A percentile compares a stretch with the other conserved stretches of the same genome.
phyloP scores from a whole-genome alignment of 1,139 yeast species.

The Scheffersomyces segobiensis region DNA sequence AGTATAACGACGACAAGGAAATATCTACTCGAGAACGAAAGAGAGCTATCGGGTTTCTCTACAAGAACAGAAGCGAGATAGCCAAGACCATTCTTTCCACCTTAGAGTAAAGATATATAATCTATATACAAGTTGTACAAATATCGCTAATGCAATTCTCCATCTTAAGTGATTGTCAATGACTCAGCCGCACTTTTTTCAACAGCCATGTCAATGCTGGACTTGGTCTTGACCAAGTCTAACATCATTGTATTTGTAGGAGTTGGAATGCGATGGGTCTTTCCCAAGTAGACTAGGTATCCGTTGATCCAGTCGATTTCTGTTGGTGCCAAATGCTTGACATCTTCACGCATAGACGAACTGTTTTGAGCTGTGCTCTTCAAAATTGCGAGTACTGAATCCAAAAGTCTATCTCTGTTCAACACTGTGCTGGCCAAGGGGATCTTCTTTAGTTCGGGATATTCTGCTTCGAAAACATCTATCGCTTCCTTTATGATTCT shows the following conservation, averaged over 20 bases:
- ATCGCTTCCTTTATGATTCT: slow-evolving; percentile 50
- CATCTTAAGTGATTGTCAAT: background rate
- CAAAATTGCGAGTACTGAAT: slow-evolving; percentile 49
- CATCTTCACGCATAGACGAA: slow-evolving; percentile 88
- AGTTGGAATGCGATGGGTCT: slow-evolving; percentile 36
- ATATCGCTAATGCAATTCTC: background rate
- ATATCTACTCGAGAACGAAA: slow-evolving; percentile 12
- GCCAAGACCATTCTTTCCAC: slow-evolving; percentile 13
- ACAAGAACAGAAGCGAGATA: slow-evolving; percentile 23
- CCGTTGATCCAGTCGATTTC: slow-evolving; percentile 86
- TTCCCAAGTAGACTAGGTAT: slow-evolving; percentile 57
- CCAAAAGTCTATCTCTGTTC: slow-evolving; percentile 43
- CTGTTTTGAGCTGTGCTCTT: slow-evolving; percentile 57
- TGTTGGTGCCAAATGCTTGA: slow-evolving; percentile 57
- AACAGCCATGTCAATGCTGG: slow-evolving; percentile 31
- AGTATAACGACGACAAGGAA: slow-evolving; percentile 17
- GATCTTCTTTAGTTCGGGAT: slow-evolving; percentile 26
- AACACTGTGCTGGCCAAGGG: slow-evolving; percentile 42
- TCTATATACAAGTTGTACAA: background rate
- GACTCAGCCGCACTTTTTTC: slow-evolving; percentile 22
- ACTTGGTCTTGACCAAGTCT: slow-evolving; percentile 49
- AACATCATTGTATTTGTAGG: slow-evolving; percentile 49
- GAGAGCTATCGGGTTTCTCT: slow-evolving; percentile 22
- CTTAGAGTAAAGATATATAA: background rate
- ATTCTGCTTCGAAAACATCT: slow-evolving; percentile 37